Evolutionary conservation across 2,329 filamentous ascomycete genomes (phyloP).

Genomic region (Neonectria punicea): DNA sequence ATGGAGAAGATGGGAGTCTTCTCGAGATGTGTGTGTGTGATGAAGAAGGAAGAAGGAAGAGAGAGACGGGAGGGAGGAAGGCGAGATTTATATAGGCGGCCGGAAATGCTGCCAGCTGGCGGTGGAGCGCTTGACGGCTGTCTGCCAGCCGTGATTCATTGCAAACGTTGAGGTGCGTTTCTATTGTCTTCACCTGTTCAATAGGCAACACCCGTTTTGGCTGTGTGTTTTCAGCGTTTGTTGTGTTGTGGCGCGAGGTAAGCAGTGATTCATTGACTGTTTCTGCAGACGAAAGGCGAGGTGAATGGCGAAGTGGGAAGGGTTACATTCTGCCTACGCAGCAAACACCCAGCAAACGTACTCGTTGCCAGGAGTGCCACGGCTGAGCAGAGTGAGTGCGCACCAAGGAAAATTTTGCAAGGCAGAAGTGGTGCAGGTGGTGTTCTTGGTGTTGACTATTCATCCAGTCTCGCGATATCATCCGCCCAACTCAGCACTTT

Average conservation of each 20-base stretch:
- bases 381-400: neutral
- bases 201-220: neutral
- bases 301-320: neutral
- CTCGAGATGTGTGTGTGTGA: neutral
- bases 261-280: neutral
- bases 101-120: neutral
- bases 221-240: neutral
- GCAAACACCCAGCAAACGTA: neutral
- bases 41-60: conserved; percentile 16
- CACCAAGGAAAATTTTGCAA: neutral
- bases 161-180: neutral
- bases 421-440: neutral
- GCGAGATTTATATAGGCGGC: conserved; percentile 25
- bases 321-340: neutral
- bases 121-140: neutral
- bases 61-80: neutral
- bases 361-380: neutral
- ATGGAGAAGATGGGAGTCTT: neutral
- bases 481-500: neutral
- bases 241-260: neutral
- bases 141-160: neutral
- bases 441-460: neutral
- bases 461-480: neutral
- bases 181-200: conserved; percentile 4
- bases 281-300: neutral